A percentile compares a stretch with the other conserved stretches of the same genome.
phyloP scores from a whole-genome alignment of 2,329 filamentous ascomycete genomes.

The Arthrobotrys sinensis region DNA sequence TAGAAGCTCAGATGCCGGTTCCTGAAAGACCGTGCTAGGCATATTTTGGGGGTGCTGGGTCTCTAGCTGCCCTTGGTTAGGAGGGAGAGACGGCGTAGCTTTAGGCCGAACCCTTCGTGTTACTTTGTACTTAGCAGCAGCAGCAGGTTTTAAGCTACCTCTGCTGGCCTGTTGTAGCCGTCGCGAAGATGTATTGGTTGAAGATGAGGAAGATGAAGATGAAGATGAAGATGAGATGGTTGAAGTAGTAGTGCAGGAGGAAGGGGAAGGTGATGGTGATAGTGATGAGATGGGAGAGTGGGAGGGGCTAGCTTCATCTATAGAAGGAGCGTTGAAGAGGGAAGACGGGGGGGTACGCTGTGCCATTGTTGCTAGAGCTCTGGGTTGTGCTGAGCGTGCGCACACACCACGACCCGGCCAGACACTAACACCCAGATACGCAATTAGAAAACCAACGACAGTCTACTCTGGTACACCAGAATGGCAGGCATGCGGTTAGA shows the following conservation, averaged over 20 bases:
- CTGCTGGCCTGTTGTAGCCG: neutral
- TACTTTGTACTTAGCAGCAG: constrained; percentile 11
- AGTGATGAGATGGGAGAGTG: constrained; percentile 10
- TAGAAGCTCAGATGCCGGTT: neutral
- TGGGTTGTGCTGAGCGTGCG: constrained; percentile 9
- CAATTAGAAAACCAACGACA: neutral
- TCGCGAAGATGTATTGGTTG: constrained; percentile 3
- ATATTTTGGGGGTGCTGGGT: neutral
- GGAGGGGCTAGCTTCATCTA: constrained; percentile 14
- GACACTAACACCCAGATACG: neutral
- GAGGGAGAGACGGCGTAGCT: neutral
- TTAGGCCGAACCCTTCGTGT: constrained; percentile 4
- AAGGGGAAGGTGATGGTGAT: constrained; percentile 23
- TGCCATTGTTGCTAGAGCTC: constrained; percentile 42
- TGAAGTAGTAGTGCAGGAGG: constrained; percentile 15
- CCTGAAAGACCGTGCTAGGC: neutral
- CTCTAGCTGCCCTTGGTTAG: neutral
- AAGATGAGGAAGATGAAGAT: neutral
- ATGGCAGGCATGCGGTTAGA: neutral
- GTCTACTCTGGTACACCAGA: neutral
- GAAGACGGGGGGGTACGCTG: constrained; percentile 2
- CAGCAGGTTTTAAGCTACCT: neutral
- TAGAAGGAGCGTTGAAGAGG: constrained; percentile 5
- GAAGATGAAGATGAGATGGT: constrained; percentile 15
- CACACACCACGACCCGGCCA: neutral